Evolutionary conservation across 1,284 basidiomycete genomes (phyloP), one percentile per base, ranked within the genome.

Genomic region (Ustilago crameri): DNA sequence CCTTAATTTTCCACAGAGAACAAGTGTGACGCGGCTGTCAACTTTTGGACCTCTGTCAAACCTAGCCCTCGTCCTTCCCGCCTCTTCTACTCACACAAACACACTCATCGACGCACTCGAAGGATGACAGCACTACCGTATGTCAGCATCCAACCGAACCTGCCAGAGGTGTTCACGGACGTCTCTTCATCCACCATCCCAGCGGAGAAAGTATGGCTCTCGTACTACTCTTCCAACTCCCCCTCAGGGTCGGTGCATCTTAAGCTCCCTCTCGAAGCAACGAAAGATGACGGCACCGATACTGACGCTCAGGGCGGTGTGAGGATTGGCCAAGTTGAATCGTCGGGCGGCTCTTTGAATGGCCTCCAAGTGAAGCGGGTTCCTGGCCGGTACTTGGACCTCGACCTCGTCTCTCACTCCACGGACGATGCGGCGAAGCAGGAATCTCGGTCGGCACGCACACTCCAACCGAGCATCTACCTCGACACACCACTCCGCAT

Each of bases 191-290:
- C 88, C 8, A 53, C 86, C 4, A 83, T 90, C 5, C 86, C 88
- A 0, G 84, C 82, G 3, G 90, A 91, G 61, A 86, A 86, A 44
- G 87, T 89, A 74, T 92, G 90, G 90, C 82, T 91, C 3, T 91
- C 90, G 0, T 89, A 88, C 81, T 91, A 91, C 84, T 24, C 69
- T 12, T 49, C 55, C 37, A 79, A 79, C 35, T 68, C 68, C 2
- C 76, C 75, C 10, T 63, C 53, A 2, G 65, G 60, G 12, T 63
- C 58, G 27, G 62, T 79, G 2, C 76, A 79, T 34, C 40, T 65
- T 38, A 70, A 61, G 24, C 34, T 79, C 20, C 45, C 57, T 2
- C 61, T 76, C 57, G 38, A 65, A 0, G 71, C 65, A 26, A 65
- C 67, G 22, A 74, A 75, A 9, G 54, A 60, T n/a, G 70, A 61